Conservation (phyloP, 139 green algal genomes). For the Tetraselmis striata region DNA sequence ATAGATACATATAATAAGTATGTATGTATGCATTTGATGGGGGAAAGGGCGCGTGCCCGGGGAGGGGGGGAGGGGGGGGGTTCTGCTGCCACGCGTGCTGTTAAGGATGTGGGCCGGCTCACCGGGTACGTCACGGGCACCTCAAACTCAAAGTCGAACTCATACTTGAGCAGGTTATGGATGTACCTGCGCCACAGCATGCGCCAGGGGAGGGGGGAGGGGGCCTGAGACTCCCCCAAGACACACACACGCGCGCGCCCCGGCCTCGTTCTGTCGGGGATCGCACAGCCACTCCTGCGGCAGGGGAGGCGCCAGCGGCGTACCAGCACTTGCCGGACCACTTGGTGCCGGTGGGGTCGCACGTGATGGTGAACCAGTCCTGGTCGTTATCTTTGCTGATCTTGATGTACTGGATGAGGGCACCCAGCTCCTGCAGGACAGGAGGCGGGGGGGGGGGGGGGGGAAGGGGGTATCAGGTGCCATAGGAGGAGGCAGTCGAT, state of each 20-base stretch:
- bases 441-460: too few species aligned
- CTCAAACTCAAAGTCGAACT: constrained; percentile 96
- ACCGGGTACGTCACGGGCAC: constrained; percentile 87
- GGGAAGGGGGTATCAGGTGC: too few species aligned
- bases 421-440: constrained; percentile 70
- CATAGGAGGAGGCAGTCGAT: background rate
- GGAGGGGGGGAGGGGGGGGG: too few species aligned
- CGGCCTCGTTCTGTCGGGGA: too few species aligned
- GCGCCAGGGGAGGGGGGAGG: constrained; percentile 12
- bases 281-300: too few species aligned
- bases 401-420: constrained; percentile 92
- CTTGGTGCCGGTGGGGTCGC: constrained; percentile 56
- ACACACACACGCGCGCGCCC: too few species aligned
- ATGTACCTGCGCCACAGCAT: constrained; percentile 62
- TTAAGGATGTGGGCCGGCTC: too few species aligned
- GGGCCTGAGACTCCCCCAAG: too few species aligned
- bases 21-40: too few species aligned
- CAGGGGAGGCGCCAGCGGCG: background rate
- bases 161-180: constrained; percentile 90
- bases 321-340: constrained; percentile 82
- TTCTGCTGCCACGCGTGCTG: too few species aligned
- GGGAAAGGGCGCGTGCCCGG: too few species aligned
- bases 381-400: constrained; percentile 89
- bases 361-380: constrained; percentile 92
- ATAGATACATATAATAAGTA: too few species aligned